Evolutionary conservation across 371 early-diverging fungal genomes (phyloP).

Genomic region (Rhizopus stolonifer): DNA sequence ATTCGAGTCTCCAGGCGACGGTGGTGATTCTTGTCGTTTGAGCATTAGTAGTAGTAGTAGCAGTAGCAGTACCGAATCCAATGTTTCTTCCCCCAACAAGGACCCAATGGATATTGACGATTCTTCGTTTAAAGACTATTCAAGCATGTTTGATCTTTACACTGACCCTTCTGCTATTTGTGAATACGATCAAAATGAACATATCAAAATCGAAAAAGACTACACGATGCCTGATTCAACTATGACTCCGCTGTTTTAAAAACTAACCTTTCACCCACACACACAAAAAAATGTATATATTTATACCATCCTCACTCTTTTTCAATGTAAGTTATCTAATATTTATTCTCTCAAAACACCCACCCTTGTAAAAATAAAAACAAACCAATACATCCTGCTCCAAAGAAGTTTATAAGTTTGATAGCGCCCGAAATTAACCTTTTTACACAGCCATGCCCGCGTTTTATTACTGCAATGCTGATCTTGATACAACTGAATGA

Average conservation of each 20-base stretch:
- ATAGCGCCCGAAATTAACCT: too few relatives aligned
- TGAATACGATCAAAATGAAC: conserved; percentile 22
- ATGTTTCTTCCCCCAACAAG: neutral
- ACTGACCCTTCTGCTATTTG: conserved; percentile 16
- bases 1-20: neutral
- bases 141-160: conserved; percentile 22
- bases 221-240: neutral
- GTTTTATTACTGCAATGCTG: too few relatives aligned
- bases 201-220: conserved; percentile 22
- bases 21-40: conserved; percentile 9
- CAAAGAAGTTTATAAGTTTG: too few relatives aligned
- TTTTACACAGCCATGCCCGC: too few relatives aligned
- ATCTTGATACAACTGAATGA: too few relatives aligned
- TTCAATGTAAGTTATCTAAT: neutral
- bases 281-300: neutral
- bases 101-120: conserved; percentile 10
- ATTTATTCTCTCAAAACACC: neutral
- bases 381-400: neutral
- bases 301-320: neutral
- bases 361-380: neutral
- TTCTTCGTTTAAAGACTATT: conserved; percentile 14
- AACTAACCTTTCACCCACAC: neutral
- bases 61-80: conserved; percentile 11
- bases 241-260: neutral
- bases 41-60: conserved; percentile 23